phyloP scores from a whole-genome alignment of 2,329 filamentous ascomycete genomes.

The Verruconis gallopava region DNA sequence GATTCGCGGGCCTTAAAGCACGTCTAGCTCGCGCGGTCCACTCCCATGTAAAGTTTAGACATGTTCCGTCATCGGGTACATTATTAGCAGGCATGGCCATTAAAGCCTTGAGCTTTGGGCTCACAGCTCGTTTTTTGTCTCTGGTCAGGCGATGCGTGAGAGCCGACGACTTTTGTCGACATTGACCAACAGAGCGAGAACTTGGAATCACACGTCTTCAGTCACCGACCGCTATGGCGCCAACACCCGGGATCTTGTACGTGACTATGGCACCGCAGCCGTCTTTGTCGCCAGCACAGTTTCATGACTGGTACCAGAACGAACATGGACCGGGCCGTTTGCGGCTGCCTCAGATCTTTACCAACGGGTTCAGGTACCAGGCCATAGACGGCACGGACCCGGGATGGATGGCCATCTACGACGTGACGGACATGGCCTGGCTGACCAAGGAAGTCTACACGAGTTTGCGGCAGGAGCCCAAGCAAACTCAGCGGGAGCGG shows the following conservation, averaged over 20 bases:
- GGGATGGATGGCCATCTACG: conserved; percentile 68
- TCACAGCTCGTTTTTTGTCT: too few species aligned
- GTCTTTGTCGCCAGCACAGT: conserved; percentile 51
- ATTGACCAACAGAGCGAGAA: too few species aligned
- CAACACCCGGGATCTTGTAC: conserved; percentile 57
- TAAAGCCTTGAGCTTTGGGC: too few species aligned
- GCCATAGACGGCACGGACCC: conserved; percentile 49
- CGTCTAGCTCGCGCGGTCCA: too few species aligned
- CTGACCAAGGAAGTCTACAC: conserved; percentile 60
- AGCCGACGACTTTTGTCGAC: too few species aligned
- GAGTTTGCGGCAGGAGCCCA: conserved; percentile 43
- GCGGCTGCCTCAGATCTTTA: conserved; percentile 53
- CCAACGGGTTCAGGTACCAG: conserved; percentile 67
- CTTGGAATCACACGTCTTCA: neutral
- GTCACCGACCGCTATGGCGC: conserved; percentile 25
- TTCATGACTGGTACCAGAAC: conserved; percentile 91
- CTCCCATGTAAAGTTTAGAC: too few species aligned
- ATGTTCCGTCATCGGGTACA: too few species aligned
- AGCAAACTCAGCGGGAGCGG: conserved; percentile 46
- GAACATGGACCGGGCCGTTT: conserved; percentile 77
- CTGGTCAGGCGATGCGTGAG: too few species aligned
- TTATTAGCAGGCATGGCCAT: too few species aligned
- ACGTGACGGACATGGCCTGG: conserved; percentile 60
- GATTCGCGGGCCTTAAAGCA: too few species aligned
- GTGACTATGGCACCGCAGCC: conserved; percentile 74